phyloP scores from a whole-genome alignment of 2,329 filamentous ascomycete genomes.

The Fusarium globosum region DNA sequence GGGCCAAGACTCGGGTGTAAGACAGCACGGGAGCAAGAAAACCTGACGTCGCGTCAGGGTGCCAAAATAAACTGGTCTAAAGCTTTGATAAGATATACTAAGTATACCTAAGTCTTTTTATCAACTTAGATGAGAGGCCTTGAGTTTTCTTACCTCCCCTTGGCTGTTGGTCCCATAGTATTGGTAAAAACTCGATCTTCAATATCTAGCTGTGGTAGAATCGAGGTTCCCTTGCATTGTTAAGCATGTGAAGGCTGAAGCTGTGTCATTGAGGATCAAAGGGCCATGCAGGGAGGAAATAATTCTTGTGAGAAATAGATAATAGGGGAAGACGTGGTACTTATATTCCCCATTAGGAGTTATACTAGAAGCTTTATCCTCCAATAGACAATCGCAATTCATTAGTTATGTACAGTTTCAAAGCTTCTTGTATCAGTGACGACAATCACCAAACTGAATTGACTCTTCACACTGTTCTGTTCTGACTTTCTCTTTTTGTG shows the following conservation, averaged over 20 bases:
- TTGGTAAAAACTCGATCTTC: not conserved
- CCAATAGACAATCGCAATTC: not conserved
- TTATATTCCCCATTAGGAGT: not conserved
- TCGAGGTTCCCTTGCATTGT: slow-evolving; percentile 1
- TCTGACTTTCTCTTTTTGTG: slow-evolving; percentile 33
- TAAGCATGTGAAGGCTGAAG: not conserved
- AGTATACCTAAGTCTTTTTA: not conserved
- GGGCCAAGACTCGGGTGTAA: not conserved
- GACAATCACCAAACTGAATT: not conserved
- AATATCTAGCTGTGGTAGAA: not conserved
- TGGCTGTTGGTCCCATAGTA: not conserved
- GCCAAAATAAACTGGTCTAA: not conserved
- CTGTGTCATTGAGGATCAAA: not conserved
- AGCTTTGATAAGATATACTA: not conserved
- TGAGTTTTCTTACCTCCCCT: too few species aligned
- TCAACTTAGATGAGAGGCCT: not conserved
- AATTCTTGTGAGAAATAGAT: not conserved
- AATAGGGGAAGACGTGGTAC: not conserved
- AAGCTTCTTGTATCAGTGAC: not conserved
- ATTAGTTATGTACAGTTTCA: slow-evolving; percentile 11
- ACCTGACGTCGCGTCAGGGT: not conserved
- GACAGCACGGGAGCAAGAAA: not conserved
- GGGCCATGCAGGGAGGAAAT: not conserved
- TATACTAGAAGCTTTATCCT: slow-evolving; percentile 1
- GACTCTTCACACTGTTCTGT: slow-evolving; percentile 4